These are phyloP conservation scores for Metschnikowia corniflorae DNA, from an alignment of 805 yeast species.

Conservation along the genomic window DNA sequence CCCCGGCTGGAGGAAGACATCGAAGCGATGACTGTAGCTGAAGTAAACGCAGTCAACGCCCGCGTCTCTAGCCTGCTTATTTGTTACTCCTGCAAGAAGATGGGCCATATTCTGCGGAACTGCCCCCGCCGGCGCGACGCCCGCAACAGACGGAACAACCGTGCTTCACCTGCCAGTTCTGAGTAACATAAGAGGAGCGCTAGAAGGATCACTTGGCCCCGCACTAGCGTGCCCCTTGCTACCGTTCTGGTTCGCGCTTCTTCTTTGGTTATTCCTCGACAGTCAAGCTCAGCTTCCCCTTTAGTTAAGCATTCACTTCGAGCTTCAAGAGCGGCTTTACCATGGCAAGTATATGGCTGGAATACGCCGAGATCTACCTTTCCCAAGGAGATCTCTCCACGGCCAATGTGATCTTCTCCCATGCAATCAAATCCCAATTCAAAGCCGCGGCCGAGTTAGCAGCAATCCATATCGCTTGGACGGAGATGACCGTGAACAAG, in stretches of 20 bases:
- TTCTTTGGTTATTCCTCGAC: too few relatives aligned
- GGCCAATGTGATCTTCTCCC: slow-evolving; percentile 59
- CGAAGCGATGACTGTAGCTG: background rate
- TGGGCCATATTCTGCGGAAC: background rate
- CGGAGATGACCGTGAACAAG: slow-evolving; percentile 64
- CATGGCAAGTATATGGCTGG: slow-evolving; percentile 63
- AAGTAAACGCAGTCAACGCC: background rate
- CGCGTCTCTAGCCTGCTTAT: background rate
- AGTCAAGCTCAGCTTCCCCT: too few relatives aligned
- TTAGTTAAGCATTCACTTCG: too few relatives aligned
- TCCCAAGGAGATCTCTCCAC: slow-evolving; percentile 50
- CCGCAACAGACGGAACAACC: background rate
- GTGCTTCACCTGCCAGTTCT: too few relatives aligned
- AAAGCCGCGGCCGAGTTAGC: slow-evolving; percentile 60
- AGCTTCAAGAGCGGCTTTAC: slow-evolving; percentile 21
- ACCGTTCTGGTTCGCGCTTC: too few relatives aligned
- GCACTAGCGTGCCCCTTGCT: too few relatives aligned
- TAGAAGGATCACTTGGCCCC: background rate
- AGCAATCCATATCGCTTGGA: slow-evolving; percentile 71
- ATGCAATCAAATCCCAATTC: slow-evolving; percentile 70
- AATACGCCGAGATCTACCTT: slow-evolving; percentile 65
- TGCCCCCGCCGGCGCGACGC: background rate
- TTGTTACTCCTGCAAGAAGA: background rate
- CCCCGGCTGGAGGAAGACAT: background rate
- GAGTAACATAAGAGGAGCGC: background rate